phyloP scores from a whole-genome alignment of 805 yeast genomes.

The Metschnikowia bowlesiae region DNA sequence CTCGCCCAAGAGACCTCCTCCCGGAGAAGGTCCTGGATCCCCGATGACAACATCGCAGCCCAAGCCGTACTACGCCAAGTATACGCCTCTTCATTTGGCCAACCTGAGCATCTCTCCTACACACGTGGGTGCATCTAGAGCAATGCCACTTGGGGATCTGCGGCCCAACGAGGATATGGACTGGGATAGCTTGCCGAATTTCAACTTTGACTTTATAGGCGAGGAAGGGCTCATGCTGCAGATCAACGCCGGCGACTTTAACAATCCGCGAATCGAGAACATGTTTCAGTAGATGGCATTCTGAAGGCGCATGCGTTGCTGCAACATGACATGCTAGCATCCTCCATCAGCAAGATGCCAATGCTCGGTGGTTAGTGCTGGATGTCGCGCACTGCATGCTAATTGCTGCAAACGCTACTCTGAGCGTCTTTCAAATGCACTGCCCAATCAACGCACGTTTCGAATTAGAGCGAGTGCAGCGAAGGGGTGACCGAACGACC shows the following conservation, averaged over 20 bases:
- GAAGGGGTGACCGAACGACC: no score
- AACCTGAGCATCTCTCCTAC: slow-evolving; percentile 1
- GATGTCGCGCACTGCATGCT: background rate
- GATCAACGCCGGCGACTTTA: slow-evolving; percentile 16
- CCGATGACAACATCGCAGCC: background rate
- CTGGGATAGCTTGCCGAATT: slow-evolving; percentile 22
- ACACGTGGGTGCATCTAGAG: background rate
- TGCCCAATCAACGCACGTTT: no score
- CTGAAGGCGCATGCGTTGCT: no score
- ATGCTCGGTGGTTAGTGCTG: background rate
- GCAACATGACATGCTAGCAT: no score
- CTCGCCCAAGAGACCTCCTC: background rate
- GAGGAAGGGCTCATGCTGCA: slow-evolving; percentile 25
- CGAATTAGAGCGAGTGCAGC: no score
- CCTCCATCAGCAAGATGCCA: no score
- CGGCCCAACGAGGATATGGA: slow-evolving; percentile 9
- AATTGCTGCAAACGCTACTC: background rate
- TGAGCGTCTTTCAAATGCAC: no score
- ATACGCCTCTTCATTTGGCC: slow-evolving; percentile 9
- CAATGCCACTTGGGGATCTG: background rate
- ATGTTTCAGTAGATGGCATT: slow-evolving; percentile 17
- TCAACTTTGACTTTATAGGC: slow-evolving; percentile 29
- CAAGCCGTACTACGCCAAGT: slow-evolving; percentile 3
- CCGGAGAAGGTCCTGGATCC: background rate
- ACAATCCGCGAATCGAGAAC: slow-evolving; percentile 18